Conservation (phyloP, 306 rosid genomes). For the Senna tora region DNA sequence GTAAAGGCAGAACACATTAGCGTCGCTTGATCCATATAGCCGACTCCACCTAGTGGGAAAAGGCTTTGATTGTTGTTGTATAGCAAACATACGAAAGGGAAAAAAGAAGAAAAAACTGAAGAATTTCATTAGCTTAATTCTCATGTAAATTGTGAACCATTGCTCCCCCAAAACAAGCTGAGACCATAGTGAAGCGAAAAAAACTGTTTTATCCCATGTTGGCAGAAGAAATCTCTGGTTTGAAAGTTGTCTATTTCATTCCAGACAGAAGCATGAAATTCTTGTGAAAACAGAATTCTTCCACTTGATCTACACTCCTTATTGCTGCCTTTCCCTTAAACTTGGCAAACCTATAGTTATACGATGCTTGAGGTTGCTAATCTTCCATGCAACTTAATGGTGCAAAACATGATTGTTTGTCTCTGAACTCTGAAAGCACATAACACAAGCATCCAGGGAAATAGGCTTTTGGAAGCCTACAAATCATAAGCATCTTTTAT, state of each 20-base stretch:
- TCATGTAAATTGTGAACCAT: neutral
- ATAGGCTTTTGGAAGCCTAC: neutral
- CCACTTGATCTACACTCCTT: neutral
- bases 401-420: constrained; percentile 6
- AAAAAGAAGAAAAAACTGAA: neutral
- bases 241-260: neutral
- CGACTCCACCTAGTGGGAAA: no score
- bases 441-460: neutral
- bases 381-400: constrained; percentile 2
- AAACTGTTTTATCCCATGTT: neutral
- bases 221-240: neutral
- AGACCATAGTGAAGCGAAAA: neutral
- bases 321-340: constrained; percentile 4
- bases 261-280: neutral
- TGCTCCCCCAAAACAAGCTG: neutral
- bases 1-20: no score
- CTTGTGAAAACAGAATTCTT: neutral
- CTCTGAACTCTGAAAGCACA: constrained; percentile 16
- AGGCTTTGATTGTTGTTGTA: no score
- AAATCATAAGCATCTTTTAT: neutral
- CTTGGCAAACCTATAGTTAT: neutral
- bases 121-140: no score
- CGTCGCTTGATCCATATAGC: no score
- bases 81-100: neutral
- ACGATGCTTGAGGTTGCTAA: constrained; percentile 4